Percentiles rank a stretch among this genome's conserved stretches.
phyloP scores from a whole-genome alignment of 2,329 filamentous ascomycete species.

The Aspergillus viridinutans region DNA sequence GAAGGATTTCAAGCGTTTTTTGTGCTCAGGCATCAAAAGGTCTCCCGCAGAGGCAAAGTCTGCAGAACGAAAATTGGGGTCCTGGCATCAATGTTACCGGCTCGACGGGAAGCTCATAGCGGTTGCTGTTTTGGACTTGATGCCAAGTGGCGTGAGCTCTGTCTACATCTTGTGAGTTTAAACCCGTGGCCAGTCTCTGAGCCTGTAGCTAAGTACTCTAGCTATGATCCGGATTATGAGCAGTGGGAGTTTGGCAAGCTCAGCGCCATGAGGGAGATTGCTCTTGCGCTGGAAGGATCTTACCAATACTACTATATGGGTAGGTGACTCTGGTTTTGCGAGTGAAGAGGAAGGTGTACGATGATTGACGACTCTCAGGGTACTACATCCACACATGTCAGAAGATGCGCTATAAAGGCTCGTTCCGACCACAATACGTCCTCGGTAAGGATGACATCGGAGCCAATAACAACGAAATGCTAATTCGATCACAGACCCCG shows the following conservation, averaged over 20 bases:
- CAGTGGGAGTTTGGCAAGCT: constrained; percentile 61
- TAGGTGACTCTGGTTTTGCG: constrained; percentile 18
- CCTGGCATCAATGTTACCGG: constrained; percentile 50
- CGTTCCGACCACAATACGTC: constrained; percentile 46
- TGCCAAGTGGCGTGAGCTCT: constrained; percentile 46
- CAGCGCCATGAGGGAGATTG: constrained; percentile 57
- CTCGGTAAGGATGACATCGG: constrained; percentile 34
- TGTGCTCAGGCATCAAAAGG: constrained; percentile 44
- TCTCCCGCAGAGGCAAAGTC: constrained; percentile 32
- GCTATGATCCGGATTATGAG: constrained; percentile 58
- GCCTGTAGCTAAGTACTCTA: constrained; percentile 17
- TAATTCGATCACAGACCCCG: constrained; percentile 36
- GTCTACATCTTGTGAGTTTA: constrained; percentile 46
- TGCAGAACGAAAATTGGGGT: constrained; percentile 43
- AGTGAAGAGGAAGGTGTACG: background rate
- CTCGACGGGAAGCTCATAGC: constrained; percentile 47
- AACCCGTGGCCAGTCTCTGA: no score
- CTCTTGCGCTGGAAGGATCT: constrained; percentile 50
- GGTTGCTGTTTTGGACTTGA: constrained; percentile 46
- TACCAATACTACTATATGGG: constrained; percentile 65
- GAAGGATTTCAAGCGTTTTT: constrained; percentile 44
- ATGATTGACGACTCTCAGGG: constrained; percentile 30
- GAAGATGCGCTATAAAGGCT: constrained; percentile 51
- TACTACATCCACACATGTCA: constrained; percentile 59
- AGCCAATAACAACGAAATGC: background rate